Evolutionary conservation across 805 yeast species (phyloP), one percentile per base, ranked within the genome.

Genomic region (Metahyphopichia silvanorum): DNA sequence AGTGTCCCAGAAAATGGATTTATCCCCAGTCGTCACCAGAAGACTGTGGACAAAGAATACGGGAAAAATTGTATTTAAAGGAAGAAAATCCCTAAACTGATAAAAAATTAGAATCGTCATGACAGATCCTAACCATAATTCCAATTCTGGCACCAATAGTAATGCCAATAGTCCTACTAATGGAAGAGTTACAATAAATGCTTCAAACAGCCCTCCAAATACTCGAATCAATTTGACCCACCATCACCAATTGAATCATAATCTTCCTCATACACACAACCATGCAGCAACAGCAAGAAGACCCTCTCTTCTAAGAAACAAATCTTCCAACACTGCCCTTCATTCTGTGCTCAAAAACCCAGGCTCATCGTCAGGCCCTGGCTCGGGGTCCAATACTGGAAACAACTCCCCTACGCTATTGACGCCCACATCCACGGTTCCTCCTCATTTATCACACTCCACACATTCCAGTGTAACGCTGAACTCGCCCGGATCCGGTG

Each of bases 231-330:
- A 14, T 12, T 11, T 13, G 19, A 11, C 16, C 13, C 28, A 18
- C 11, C 18, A 9, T 20, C 24, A 25, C 7, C 14, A 16, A 20
- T 14, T 14, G 10, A 20, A 13, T 26, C 22, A 20, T 15, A 12
- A n/a, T 19, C 34, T 17, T 15, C 34, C 22, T 25, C 30, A 24
- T 19, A 15, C 29, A 15, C 32, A 17, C 16, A 33, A 27, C 12
- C 32, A 17, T 19, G 28, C 39, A 4, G 31, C 35, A 7, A 20
- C 27, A 13, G 33, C 37, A n/a, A 26, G 41, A 25, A 16, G 41
- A 16, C 41, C 41, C 9, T 31, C 38, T 6, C 16, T 33, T n/a
- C 25, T 37, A 14, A 21, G 41, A 10, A 30, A 29, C 32, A 26
- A 31, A 6, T 33, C 41, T 5, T 24, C 28, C 7, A n/a, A 16